phyloP scores from a whole-genome alignment of 257 asterid genomes.

The Solanum stenotomum region DNA sequence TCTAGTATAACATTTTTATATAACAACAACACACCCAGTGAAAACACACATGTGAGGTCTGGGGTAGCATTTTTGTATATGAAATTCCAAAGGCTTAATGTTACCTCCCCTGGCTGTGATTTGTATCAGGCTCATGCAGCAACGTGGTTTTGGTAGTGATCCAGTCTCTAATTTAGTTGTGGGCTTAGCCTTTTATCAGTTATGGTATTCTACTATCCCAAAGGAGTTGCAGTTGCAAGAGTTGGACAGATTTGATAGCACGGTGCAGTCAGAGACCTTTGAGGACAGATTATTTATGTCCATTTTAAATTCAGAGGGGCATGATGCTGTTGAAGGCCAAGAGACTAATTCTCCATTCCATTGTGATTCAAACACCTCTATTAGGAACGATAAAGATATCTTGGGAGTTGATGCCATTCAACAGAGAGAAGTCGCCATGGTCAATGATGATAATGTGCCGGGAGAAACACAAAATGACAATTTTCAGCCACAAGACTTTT shows the following conservation, averaged over 20 bases:
- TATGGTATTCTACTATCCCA: conserved; percentile 65
- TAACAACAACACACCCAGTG: neutral
- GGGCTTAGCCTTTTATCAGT: conserved; percentile 58
- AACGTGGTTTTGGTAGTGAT: conserved; percentile 45
- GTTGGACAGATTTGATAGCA: conserved; percentile 15
- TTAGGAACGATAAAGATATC: conserved; percentile 48
- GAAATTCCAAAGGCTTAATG: neutral
- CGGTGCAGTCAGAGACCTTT: conserved; percentile 28
- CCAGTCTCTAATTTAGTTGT: conserved; percentile 66
- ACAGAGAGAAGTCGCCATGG: conserved; percentile 17
- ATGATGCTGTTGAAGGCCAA: conserved; percentile 30
- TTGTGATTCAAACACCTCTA: conserved; percentile 46
- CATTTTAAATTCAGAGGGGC: conserved; percentile 27
- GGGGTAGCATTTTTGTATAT: neutral
- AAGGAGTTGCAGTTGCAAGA: conserved; percentile 44
- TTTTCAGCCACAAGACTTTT: conserved; percentile 18
- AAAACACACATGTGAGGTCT: neutral
- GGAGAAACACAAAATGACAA: conserved; percentile 22
- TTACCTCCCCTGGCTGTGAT: conserved; percentile 1
- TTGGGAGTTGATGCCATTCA: conserved; percentile 8
- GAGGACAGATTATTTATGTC: conserved; percentile 21
- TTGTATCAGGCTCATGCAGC: conserved; percentile 59
- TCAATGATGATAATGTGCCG: conserved; percentile 20
- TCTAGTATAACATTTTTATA: neutral
- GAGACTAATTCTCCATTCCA: conserved; percentile 16